Evolutionary conservation across 257 asterid species (phyloP), one percentile per base, ranked within the genome.

Genomic region (Parsonsia alboflavescens): DNA sequence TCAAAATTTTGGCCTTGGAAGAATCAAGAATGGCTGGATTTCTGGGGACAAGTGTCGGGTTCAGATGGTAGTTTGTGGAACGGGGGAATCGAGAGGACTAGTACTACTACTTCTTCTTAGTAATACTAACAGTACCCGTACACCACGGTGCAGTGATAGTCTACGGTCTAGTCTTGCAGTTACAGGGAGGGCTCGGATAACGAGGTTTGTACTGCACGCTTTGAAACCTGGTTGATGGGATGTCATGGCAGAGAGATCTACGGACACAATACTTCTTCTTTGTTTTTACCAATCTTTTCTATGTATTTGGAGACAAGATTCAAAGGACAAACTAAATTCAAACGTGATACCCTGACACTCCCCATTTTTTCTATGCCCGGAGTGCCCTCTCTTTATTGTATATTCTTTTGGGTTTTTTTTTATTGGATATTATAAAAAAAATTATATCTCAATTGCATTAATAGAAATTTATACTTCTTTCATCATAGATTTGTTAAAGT

Each of bases 121-220:
- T 33, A 33, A 10, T 5, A 49, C n/a, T 49, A 49, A 0, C 11
- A 49, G 17, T 13, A 49, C 13, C 9, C 1, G 53, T 54, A 12
- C 3, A 28, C n/a, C 1, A 33, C 39, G 10, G 10, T 11, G 7
- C 64, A 63, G 46, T 1, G 11, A 3, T 48, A 16, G 11, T 24
- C 22, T 30, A 16, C 46, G 15, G 42, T 61, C 8, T 28, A 28
- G 5, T 59, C 19, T 59, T 42, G 39, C 19, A 61, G 10, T 61
- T 62, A n/a, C 16, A 36, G 69, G 36, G 69, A n/a, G 33, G 59
- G 84, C 87, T 78, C 84, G 78, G 86, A 54, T 80, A 79, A 84
- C 89, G 89, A 87, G 90, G 91, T 83, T 82, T 80, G 39, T 75
- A 72, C 77, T 54, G n/a, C n/a, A n/a, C n/a, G n/a, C n/a, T n/a